Evolutionary conservation across 2,329 filamentous ascomycete genomes (phyloP).

Genomic region (Diplocarpon mali): DNA sequence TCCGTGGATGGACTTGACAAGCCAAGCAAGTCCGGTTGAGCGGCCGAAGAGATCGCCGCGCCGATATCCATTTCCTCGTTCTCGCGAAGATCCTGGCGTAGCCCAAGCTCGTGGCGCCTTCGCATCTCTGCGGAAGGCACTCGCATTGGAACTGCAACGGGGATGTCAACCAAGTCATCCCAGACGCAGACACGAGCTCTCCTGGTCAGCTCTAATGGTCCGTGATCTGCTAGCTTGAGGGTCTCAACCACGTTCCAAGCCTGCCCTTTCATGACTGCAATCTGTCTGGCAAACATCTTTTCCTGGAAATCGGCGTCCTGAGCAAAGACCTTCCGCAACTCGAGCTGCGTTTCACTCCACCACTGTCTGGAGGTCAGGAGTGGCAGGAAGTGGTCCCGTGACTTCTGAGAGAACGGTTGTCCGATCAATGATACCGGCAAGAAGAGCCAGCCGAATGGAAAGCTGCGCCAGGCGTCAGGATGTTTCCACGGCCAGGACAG

Average conservation of each 20-base stretch:
- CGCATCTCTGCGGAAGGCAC: conserved; percentile 76
- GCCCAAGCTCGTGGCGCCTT: conserved; percentile 44
- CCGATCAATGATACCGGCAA: conserved; percentile 93
- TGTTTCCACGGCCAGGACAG: conserved; percentile 74
- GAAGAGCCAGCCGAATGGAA: conserved; percentile 98
- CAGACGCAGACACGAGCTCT: conserved; percentile 89
- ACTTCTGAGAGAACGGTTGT: conserved; percentile 88
- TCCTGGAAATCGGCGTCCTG: conserved; percentile 95
- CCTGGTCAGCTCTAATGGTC: conserved; percentile 83
- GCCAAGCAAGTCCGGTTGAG: conserved; percentile 32
- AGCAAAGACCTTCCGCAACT: conserved; percentile 77
- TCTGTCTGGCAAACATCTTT: conserved; percentile 96
- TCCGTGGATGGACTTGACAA: conserved; percentile 43
- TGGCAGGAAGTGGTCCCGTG: conserved; percentile 89
- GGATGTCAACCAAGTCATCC: conserved; percentile 95
- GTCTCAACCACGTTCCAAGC: conserved; percentile 99
- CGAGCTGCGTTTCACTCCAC: conserved; percentile 91
- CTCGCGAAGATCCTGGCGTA: conserved; percentile 37
- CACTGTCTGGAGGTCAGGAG: conserved; percentile 87
- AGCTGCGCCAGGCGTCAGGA: conserved; percentile 70
- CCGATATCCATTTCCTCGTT: conserved; percentile 86
- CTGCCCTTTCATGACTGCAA: conserved; percentile 98
- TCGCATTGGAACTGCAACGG: conserved; percentile 83
- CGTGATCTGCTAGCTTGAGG: conserved; percentile 83
- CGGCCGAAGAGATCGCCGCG: conserved; percentile 49